Percentiles rank a stretch among this genome's conserved stretches.
Conservation (phyloP, 192 early-diverging fungal genomes). For the Dispira simplex region DNA sequence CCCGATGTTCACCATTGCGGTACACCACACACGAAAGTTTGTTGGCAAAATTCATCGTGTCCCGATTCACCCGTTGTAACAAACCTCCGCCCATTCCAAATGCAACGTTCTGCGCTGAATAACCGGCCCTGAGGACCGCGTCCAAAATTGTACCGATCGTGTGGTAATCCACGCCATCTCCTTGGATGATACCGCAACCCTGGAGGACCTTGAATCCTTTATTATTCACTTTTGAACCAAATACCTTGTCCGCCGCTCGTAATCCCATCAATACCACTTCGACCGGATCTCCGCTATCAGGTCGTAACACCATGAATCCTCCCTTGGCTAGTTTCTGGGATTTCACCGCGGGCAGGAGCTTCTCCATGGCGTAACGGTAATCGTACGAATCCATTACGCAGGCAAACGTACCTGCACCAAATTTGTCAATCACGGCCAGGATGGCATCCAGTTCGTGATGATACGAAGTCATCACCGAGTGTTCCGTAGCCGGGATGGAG, state of each 20-base stretch:
- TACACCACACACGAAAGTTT: slow-evolving; percentile 61
- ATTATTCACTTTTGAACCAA: slow-evolving; percentile 46
- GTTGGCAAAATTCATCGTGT: slow-evolving; percentile 74
- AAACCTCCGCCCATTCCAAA: slow-evolving; percentile 85
- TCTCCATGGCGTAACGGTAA: slow-evolving; percentile 54
- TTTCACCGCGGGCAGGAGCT: slow-evolving; percentile 53
- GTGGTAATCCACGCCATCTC: slow-evolving; percentile 54
- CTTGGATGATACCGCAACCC: slow-evolving; percentile 65
- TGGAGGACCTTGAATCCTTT: slow-evolving; percentile 66
- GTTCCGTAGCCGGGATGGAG: slow-evolving; percentile 80
- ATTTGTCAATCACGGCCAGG: slow-evolving; percentile 38
- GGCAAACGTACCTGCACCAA: slow-evolving; percentile 57
- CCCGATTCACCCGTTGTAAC: slow-evolving; percentile 73
- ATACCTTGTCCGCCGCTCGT: slow-evolving; percentile 50
- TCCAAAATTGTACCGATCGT: slow-evolving; percentile 37
- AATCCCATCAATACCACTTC: slow-evolving; percentile 57
- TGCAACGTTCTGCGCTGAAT: slow-evolving; percentile 50
- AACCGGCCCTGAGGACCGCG: slow-evolving; percentile 40
- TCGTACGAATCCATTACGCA: slow-evolving; percentile 91
- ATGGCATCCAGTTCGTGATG: slow-evolving; percentile 57
- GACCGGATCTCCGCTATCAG: slow-evolving; percentile 73
- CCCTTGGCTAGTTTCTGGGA: slow-evolving; percentile 52
- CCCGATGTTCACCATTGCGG: slow-evolving; percentile 40
- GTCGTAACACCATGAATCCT: slow-evolving; percentile 66
- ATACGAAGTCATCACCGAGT: slow-evolving; percentile 77